Percentiles rank a stretch among this genome's conserved stretches.
phyloP scores from a whole-genome alignment of 2,329 filamentous ascomycete species.

The Colletotrichum sp. region DNA sequence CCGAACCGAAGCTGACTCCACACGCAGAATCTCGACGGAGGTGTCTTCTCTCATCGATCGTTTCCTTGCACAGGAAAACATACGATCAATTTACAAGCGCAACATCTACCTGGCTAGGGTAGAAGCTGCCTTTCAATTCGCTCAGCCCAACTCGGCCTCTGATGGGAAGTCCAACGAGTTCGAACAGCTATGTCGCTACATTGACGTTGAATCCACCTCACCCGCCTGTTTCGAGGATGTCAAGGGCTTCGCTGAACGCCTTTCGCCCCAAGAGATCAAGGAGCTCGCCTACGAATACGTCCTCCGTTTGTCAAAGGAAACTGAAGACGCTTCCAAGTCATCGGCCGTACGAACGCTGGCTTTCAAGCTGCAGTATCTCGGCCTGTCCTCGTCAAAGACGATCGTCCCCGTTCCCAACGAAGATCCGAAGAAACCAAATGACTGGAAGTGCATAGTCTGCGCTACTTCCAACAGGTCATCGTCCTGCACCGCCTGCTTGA shows the following conservation, averaged over 20 bases:
- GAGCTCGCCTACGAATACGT: conserved; percentile 42
- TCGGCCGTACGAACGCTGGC: conserved; percentile 37
- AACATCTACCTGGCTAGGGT: conserved; percentile 43
- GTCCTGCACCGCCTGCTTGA: conserved; percentile 4
- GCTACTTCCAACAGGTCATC: background rate
- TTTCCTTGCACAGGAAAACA: conserved; percentile 3
- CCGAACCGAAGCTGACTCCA: background rate
- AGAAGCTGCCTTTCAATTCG: conserved; percentile 38
- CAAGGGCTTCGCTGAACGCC: conserved; percentile 45
- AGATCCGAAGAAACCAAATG: conserved; percentile 16
- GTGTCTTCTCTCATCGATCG: conserved; percentile 9
- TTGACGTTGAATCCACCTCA: conserved; percentile 38
- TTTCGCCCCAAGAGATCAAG: conserved; percentile 44
- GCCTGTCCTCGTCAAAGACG: conserved; percentile 41
- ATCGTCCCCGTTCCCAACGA: conserved; percentile 25
- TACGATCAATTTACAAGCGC: conserved; percentile 40
- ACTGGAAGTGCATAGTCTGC: conserved; percentile 19
- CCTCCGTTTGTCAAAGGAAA: conserved; percentile 31
- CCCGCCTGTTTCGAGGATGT: conserved; percentile 52
- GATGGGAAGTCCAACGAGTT: conserved; percentile 13
- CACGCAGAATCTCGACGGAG: background rate
- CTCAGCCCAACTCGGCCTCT: background rate
- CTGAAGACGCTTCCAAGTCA: conserved; percentile 22
- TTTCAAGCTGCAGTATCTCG: conserved; percentile 49
- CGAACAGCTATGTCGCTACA: conserved; percentile 37